These are phyloP conservation scores for Blastocystis sp. DNA, from an alignment of 352 stramenopile genomes.

Conservation along the genomic window DNA sequence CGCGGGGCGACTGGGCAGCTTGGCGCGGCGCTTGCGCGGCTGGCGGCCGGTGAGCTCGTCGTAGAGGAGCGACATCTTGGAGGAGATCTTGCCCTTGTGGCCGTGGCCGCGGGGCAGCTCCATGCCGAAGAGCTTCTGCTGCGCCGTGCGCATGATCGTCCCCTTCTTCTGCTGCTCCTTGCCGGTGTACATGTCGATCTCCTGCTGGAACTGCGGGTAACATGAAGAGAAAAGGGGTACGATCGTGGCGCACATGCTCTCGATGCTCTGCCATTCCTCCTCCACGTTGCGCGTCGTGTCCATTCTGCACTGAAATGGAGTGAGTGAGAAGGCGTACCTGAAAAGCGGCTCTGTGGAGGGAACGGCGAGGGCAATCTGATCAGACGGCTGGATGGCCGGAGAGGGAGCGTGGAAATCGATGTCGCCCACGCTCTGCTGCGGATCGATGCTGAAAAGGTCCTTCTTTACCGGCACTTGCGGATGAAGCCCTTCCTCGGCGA, in stretches of 20 bases:
- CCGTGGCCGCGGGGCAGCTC: slow-evolving; percentile 64
- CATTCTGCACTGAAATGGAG: slow-evolving; percentile 12
- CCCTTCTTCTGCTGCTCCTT: slow-evolving; percentile 64
- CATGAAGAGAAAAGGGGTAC: background rate
- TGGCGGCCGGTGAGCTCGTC: slow-evolving; percentile 43
- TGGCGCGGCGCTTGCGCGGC: slow-evolving; percentile 23
- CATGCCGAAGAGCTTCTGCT: slow-evolving; percentile 42
- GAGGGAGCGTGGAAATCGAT: background rate
- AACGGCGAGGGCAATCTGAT: background rate
- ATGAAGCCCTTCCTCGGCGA: background rate
- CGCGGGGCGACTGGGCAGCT: background rate
- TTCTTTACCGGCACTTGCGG: background rate
- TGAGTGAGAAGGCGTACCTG: background rate
- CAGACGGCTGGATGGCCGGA: background rate
- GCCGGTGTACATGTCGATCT: slow-evolving; percentile 28
- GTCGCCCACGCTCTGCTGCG: background rate
- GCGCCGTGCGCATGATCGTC: background rate
- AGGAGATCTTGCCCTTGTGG: slow-evolving; percentile 60
- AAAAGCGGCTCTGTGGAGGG: background rate
- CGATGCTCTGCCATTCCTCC: slow-evolving; percentile 48
- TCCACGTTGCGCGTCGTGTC: slow-evolving; percentile 26
- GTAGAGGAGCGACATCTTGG: slow-evolving; percentile 50
- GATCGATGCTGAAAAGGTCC: background rate
- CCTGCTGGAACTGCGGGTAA: background rate
- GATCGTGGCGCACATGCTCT: slow-evolving; percentile 25